phyloP scores from a whole-genome alignment of 768 basidiomycete species.

The Tulasnella sp. region DNA sequence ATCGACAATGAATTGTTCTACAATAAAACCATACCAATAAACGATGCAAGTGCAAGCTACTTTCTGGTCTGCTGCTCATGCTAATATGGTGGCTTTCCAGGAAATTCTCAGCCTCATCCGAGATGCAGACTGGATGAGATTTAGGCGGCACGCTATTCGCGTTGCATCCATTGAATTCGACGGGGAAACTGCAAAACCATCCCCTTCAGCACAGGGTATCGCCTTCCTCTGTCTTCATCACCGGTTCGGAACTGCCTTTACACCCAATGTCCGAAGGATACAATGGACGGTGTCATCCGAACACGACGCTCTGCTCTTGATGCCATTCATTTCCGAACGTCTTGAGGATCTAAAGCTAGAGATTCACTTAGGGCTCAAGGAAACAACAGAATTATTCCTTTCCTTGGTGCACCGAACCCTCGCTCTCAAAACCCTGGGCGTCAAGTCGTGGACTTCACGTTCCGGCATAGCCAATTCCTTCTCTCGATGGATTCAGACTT shows the following conservation, averaged over 20 bases:
- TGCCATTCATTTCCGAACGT: not conserved
- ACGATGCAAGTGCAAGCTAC: not conserved
- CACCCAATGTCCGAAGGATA: not conserved
- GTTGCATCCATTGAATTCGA: not conserved
- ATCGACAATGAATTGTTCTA: not conserved
- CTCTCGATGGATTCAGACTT: not conserved
- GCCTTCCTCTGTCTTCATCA: not conserved
- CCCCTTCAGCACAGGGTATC: not conserved
- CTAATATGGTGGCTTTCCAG: not conserved
- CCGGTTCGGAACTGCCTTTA: not conserved
- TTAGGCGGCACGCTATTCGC: not conserved
- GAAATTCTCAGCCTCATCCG: not conserved
- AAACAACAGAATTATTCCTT: not conserved
- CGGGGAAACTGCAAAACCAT: not conserved
- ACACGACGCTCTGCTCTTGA: not conserved
- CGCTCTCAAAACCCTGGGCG: not conserved
- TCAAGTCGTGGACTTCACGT: not conserved
- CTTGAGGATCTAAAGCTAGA: not conserved
- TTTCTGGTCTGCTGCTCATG: not conserved
- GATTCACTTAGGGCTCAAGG: not conserved
- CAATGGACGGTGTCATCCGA: not conserved
- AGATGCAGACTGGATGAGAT: not conserved
- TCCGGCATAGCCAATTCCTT: not conserved
- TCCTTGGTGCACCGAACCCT: not conserved
- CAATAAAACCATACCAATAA: not conserved